Conservation (phyloP, 1,139 yeast genomes). For the Suhomyces wounanorum region DNA sequence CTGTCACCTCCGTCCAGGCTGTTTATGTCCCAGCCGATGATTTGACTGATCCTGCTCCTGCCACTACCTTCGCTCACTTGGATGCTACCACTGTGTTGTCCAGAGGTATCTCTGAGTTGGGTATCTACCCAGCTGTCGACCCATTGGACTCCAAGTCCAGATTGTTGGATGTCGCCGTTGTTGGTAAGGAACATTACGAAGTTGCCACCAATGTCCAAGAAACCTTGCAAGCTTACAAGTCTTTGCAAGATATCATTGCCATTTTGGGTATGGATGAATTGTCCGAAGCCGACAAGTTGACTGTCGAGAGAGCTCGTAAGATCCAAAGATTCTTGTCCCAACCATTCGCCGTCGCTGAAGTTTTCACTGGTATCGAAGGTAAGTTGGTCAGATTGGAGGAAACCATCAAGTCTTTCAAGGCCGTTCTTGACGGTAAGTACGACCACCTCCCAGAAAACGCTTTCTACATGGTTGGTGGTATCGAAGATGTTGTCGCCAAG, state of each 20-base stretch:
- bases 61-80: slow-evolving; percentile 99
- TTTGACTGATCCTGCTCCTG: slow-evolving; percentile 99
- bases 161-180: slow-evolving; percentile 95
- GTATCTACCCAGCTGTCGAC: slow-evolving; percentile 99
- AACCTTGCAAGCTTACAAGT: slow-evolving; percentile 99
- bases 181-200: slow-evolving; percentile 98
- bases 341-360: slow-evolving; percentile 99
- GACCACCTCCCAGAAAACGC: slow-evolving; percentile 99
- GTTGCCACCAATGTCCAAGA: slow-evolving; percentile 95
- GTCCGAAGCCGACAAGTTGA: slow-evolving; percentile 96
- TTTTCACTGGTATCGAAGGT: slow-evolving; percentile 99
- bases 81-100: slow-evolving; percentile 99
- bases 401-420: slow-evolving; percentile 92
- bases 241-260: slow-evolving; percentile 99
- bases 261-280: slow-evolving; percentile 99
- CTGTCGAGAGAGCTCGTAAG: slow-evolving; percentile 99
- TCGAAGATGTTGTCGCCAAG: slow-evolving; percentile 96
- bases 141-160: slow-evolving; percentile 99
- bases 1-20: slow-evolving; percentile 99
- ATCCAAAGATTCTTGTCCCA: slow-evolving; percentile 99
- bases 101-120: slow-evolving; percentile 99
- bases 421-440: slow-evolving; percentile 96
- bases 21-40: slow-evolving; percentile 99
- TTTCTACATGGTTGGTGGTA: slow-evolving; percentile 99
- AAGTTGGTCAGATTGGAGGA: slow-evolving; percentile 96